Base-by-base conservation (phyloP, 495 filamentous ascomycete genomes). In the Penicillium steckii region DNA sequence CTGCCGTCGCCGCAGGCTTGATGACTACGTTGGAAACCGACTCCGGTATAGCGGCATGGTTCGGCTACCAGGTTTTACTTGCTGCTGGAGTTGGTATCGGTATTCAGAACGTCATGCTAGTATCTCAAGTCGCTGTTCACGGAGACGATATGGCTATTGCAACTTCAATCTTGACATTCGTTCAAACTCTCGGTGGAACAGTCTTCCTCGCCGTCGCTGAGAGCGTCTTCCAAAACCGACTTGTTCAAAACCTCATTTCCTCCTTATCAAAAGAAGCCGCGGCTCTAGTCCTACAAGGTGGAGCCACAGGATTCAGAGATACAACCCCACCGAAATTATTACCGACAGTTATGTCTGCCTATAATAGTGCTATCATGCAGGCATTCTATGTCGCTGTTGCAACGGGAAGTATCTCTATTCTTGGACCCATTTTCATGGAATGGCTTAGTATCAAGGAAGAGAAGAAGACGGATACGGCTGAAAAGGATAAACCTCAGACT, bases 121-220 rank as follows among this genome's bases (percentile, higher is more conserved):
- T 83, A 2, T 82, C 78, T 2, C 83, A 89, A 65, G 83, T 81
- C 3, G 84, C 84, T 0, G 72, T 90, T 2, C 65, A 70, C 12
- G 65, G 77, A 13, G 62, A 68, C 0, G 86, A 90, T 48, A 73
- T 90, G 3, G 77, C 86, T 0, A 81, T 79, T 21, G 86, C 83
- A 7, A 84, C 80, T 3, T 73, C 82, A 0, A 55, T 83, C 38
- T 74, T 90, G 18, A 72, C 85, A 27, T 89, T 89, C 66, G 54
- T 72, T n/a, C 84, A 88, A 61, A 82, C 78, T 0, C 70, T 91
- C 10, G 83, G 82, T 22, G 84, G 83, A 15, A 79, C 88, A 0
- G 60, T 91, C 6, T 88, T 90, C 59, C 79, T 91, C 44, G 80
- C 80, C 2, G 83, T 91, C 26, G 85, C 74, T 4, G 82, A 91